Base-by-base conservation (phyloP, 345 rosid species). In the Murraya paniculata region DNA sequence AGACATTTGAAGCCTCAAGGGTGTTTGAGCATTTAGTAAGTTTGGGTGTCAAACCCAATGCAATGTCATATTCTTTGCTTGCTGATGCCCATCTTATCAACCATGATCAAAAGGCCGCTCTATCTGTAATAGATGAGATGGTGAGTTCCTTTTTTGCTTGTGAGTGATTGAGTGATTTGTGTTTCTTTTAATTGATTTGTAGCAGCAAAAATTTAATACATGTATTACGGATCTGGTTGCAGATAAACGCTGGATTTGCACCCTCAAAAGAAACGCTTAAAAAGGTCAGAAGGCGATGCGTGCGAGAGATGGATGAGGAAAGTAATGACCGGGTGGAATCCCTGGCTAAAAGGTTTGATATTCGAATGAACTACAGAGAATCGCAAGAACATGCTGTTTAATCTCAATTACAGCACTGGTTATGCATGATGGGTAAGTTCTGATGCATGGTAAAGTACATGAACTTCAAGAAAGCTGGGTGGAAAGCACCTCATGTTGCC, bases 11-110 rank as follows among this genome's bases (percentile, higher is more conserved):
- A 82, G 97, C 99, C 57, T 85, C 90, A 68, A 92, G 85, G 78
- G 99, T 96, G 62, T 94, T 89, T 71, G 91, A 91, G 83, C 98
- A 94, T 83, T 78, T 96, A 56, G 81, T 89, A 57, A 85, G 94
- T 74, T 55, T 90, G 89, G 98, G 97, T 59, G 87, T 91, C 70
- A 92, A 94, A 79, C 97, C 98, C 77, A 90, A 96, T 85, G 84
- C 91, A 16, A 86, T 71, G 82, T 89, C 99, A 38, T 92, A 88
- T 84, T 87, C 90, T 6, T 86, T 96, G 83, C 95, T 96, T 80
- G 91, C 88, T 82, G 98, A 94, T 83, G 92, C 97, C 76, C 98
- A 94, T 88, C 92, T 94, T 81, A 87, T 89, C 81, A 94, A 90
- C 80, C 86, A 93, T 79, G 98, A 96, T 83, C 91, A 85, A 78